A percentile compares a stretch with the other conserved stretches of the same genome.
Evolutionary conservation across 129 eudicot species (phyloP).

Genomic region (Saussurea involucrata): DNA sequence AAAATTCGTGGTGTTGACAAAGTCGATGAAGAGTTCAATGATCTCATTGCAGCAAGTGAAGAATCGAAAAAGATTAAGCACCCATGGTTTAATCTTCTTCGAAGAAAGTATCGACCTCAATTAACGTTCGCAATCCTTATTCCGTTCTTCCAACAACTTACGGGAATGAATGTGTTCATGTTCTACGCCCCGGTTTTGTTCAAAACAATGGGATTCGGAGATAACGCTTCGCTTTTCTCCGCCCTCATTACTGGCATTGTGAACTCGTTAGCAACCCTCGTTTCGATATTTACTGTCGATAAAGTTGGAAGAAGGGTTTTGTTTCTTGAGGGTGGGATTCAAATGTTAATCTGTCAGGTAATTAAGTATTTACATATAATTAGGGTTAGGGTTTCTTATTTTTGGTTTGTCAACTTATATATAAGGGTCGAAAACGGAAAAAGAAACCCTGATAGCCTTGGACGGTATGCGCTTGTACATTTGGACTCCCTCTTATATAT

Average conservation of each 20-base stretch:
- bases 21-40: constrained; percentile 48
- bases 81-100: constrained; percentile 43
- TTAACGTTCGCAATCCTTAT: constrained; percentile 32
- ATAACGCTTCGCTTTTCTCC: constrained; percentile 43
- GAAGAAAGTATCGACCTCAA: constrained; percentile 52
- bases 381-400: neutral
- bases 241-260: constrained; percentile 46
- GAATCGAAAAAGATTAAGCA: constrained; percentile 32
- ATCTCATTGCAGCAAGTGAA: constrained; percentile 41
- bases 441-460: no score
- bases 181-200: constrained; percentile 62
- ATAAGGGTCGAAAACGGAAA: no score
- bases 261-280: constrained; percentile 35
- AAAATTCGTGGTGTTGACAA: constrained; percentile 37
- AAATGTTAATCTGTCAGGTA: constrained; percentile 55
- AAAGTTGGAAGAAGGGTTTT: constrained; percentile 36
- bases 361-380: no score
- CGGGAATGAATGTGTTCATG: constrained; percentile 65
- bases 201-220: constrained; percentile 52
- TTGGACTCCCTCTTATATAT: no score
- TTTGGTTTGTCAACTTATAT: no score
- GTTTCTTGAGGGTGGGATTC: constrained; percentile 41
- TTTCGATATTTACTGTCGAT: constrained; percentile 35
- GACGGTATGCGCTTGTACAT: no score
- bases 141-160: constrained; percentile 57